phyloP scores from a whole-genome alignment of 768 basidiomycete species.

The Xerocomus potaroensis region DNA sequence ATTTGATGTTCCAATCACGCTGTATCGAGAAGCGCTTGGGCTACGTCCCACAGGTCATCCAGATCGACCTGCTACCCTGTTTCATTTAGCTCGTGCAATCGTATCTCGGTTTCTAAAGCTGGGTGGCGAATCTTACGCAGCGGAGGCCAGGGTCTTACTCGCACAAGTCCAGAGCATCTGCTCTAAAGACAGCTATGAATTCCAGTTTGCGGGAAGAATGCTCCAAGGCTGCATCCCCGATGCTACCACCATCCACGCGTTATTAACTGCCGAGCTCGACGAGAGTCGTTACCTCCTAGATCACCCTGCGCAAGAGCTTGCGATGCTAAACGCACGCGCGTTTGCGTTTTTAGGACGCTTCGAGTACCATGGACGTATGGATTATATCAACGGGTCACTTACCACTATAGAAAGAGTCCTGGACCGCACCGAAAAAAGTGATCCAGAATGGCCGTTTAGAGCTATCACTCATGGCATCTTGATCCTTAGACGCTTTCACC shows the following conservation, averaged over 20 bases:
- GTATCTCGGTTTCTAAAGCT: background rate
- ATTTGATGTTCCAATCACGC: background rate
- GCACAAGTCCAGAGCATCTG: background rate
- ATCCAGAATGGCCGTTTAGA: background rate
- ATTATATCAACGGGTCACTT: background rate
- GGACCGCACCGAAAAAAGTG: background rate
- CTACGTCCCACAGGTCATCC: background rate
- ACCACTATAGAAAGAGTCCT: background rate
- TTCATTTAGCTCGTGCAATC: background rate
- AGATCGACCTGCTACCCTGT: constrained; percentile 6
- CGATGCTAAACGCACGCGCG: background rate
- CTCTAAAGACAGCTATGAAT: background rate
- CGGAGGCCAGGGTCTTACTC: background rate
- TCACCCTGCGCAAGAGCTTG: background rate
- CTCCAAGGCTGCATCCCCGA: no score
- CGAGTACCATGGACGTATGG: background rate
- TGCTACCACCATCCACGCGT: no score
- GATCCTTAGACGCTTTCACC: background rate
- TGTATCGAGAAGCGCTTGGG: constrained; percentile 6
- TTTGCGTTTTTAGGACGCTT: background rate
- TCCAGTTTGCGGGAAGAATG: background rate
- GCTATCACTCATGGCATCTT: background rate
- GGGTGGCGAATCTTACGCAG: background rate
- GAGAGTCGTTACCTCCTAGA: no score
- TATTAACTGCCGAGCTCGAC: no score